Evolutionary conservation across 768 basidiomycete genomes (phyloP), one percentile per base, ranked within the genome.

Genomic region (Amanita brunnescens): DNA sequence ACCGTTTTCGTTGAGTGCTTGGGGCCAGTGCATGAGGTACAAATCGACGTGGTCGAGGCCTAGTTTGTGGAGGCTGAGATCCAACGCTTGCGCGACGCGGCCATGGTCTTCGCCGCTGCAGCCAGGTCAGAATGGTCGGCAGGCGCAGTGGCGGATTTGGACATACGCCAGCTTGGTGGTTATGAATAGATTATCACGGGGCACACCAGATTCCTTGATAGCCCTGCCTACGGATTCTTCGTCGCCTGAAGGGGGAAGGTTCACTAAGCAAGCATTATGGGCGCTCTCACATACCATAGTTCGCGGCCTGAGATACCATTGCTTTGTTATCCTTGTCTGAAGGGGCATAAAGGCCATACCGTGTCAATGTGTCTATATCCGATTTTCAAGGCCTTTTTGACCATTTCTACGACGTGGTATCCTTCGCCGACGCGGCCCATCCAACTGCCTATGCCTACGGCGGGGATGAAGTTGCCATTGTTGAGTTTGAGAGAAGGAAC

Each of bases 1-100:
- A 61, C 64, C 56, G 21, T 57, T 45, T 9, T 54, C 52, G 5
- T 54, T 42, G 13, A 57, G 16, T 3, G 66, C 57, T 52, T 66
- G 66, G 18, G 70, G 68, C 66, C 67, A 70, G 52, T 73, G 72
- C 55, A 74, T 66, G 16, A 73, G 62, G 57, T 72, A 77, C n/a
- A 78, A 55, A 61, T 78, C 76, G 34, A 79, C 66, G 60, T 77
- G 77, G 33, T 70, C 69, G 14, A 64, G 58, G 21, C 62, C 61
- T 14, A 72, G 61, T 46, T 65, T 64, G 41, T 59, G 51, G 39
- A 75, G 57, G 47, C 66, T 68, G 24, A 51, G 49, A 21, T 73
- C 59, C 10, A 76, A 62, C 0, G 67, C 66, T 16, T 59, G 56
- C 26, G 57, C 47, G 6, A 72, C 72, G 20, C 58, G 53, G 30